phyloP scores from a whole-genome alignment of 257 asterid species.

The Echites panduratus region DNA sequence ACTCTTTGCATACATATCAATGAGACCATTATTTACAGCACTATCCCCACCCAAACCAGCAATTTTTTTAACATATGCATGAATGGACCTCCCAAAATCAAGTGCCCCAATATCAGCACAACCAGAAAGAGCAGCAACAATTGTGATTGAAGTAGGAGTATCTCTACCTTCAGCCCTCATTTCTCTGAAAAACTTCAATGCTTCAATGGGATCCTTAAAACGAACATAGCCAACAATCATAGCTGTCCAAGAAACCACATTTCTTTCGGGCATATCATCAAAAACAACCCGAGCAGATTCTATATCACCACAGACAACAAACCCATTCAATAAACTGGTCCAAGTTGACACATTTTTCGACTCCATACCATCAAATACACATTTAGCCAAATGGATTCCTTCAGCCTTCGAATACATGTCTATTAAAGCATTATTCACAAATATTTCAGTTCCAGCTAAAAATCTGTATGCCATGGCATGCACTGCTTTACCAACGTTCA shows the following conservation, averaged over 20 bases:
- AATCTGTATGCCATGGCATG: conserved; percentile 55
- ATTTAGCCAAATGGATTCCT: conserved; percentile 37
- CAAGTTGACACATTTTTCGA: conserved; percentile 59
- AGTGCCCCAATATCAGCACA: conserved; percentile 86
- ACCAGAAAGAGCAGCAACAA: conserved; percentile 73
- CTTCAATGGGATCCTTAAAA: conserved; percentile 40
- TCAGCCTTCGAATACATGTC: conserved; percentile 59
- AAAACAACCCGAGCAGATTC: conserved; percentile 45
- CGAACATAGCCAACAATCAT: conserved; percentile 78
- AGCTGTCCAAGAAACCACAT: conserved; percentile 75
- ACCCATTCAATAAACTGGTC: conserved; percentile 72
- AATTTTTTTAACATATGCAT: conserved; percentile 54
- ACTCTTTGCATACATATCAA: conserved; percentile 76
- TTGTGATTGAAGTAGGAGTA: conserved; percentile 50
- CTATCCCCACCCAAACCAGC: conserved; percentile 34
- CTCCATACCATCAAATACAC: conserved; percentile 37
- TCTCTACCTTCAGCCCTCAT: conserved; percentile 50
- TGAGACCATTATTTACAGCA: conserved; percentile 58
- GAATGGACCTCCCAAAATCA: conserved; percentile 55
- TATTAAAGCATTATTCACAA: conserved; percentile 53
- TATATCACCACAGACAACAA: conserved; percentile 41
- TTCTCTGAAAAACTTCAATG: conserved; percentile 43
- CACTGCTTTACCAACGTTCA: conserved; percentile 40
- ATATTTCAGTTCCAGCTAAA: conserved; percentile 36
- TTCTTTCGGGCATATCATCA: conserved; percentile 57